A percentile compares a stretch with the other conserved stretches of the same genome.
Conservation (phyloP, 805 yeast species). For the Clavispora asparagi region DNA sequence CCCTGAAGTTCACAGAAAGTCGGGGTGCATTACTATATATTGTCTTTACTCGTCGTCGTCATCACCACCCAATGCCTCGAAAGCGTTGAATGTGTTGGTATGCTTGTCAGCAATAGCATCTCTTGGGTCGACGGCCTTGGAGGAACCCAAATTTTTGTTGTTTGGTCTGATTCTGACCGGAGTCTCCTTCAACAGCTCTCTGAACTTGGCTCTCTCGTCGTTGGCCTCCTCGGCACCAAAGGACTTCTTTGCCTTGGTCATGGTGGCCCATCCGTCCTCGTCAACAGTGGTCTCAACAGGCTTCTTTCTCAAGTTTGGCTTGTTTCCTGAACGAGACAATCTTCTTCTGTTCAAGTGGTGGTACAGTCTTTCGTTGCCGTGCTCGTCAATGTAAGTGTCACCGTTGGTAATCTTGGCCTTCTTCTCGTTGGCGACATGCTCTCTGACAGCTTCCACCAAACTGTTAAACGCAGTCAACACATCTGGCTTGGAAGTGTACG, state of each 20-base stretch:
- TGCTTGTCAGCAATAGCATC: constrained; percentile 67
- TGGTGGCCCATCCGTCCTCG: constrained; percentile 81
- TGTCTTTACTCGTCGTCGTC: constrained; percentile 33
- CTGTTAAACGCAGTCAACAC: constrained; percentile 62
- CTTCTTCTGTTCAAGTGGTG: constrained; percentile 54
- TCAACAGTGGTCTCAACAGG: constrained; percentile 52
- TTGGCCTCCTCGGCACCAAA: constrained; percentile 46
- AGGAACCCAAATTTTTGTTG: constrained; percentile 68
- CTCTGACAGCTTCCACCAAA: constrained; percentile 63
- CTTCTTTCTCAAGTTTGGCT: constrained; percentile 56
- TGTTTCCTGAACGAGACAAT: constrained; percentile 43
- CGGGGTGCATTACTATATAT: constrained; percentile 6
- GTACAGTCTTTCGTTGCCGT: constrained; percentile 42
- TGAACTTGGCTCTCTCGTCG: constrained; percentile 42
- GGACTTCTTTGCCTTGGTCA: constrained; percentile 42
- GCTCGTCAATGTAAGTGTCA: constrained; percentile 42
- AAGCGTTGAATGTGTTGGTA: constrained; percentile 68
- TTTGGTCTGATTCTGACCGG: constrained; percentile 58
- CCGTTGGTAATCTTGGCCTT: constrained; percentile 31
- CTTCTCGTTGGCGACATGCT: constrained; percentile 31
- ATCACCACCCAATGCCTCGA: constrained; percentile 68
- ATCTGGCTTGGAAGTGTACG: constrained; percentile 55
- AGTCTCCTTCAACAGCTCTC: constrained; percentile 46
- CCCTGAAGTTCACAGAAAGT: not conserved
- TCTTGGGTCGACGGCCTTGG: constrained; percentile 68